Conservation (phyloP, 176 grass and related monocot species). For the Secale cereale region DNA sequence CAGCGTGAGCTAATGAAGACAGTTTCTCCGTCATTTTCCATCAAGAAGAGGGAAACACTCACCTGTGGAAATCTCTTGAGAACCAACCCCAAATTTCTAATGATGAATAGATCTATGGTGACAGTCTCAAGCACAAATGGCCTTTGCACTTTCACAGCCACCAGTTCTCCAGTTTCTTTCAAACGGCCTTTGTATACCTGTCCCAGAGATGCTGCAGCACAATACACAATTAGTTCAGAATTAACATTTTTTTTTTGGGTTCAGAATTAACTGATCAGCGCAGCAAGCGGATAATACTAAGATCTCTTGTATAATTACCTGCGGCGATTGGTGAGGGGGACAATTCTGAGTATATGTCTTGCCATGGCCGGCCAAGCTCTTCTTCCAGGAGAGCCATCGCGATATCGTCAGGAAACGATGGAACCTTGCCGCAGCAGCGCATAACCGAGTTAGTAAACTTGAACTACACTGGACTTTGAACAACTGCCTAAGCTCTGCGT, state of each 20-base stretch:
- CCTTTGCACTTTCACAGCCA: constrained; percentile 94
- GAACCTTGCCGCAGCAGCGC: constrained; percentile 42
- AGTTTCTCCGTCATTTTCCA: neutral
- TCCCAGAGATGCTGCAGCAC: constrained; percentile 77
- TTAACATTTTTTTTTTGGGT: no score
- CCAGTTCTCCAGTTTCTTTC: constrained; percentile 90
- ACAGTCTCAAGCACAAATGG: constrained; percentile 96
- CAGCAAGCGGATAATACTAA: neutral
- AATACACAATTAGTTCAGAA: constrained; percentile 3
- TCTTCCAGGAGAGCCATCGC: constrained; percentile 92
- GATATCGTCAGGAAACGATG: constrained; percentile 91
- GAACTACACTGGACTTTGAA: neutral
- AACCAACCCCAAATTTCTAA: constrained; percentile 78
- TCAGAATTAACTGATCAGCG: neutral
- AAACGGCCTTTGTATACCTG: constrained; percentile 96
- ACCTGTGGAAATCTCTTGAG: constrained; percentile 92
- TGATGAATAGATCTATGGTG: constrained; percentile 91
- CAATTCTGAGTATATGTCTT: constrained; percentile 79
- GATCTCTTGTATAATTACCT: constrained; percentile 43
- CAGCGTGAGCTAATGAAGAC: neutral
- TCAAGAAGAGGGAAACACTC: neutral
- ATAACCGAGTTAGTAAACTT: constrained; percentile 24
- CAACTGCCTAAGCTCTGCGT: neutral
- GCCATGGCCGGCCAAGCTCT: constrained; percentile 91
- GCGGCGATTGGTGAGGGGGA: constrained; percentile 93